phyloP scores from a whole-genome alignment of 345 rosid species.

The Rhodamnia rubescens region DNA sequence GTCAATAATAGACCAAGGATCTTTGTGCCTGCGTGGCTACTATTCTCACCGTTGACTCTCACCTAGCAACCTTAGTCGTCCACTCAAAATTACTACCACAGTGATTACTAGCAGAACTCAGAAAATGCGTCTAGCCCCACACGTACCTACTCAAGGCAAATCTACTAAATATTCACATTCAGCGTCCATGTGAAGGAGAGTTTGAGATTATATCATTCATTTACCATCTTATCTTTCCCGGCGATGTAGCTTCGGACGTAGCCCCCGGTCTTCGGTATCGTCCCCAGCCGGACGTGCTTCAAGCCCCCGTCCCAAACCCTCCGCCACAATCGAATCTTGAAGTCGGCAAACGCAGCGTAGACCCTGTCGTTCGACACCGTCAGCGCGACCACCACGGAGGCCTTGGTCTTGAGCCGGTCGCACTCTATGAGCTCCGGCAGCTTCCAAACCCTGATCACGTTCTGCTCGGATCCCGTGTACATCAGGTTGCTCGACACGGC shows the following conservation, averaged over 20 bases:
- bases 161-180: not conserved
- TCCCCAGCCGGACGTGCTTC: conserved; percentile 31
- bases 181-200: not conserved
- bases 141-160: not conserved
- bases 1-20: no score
- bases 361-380: conserved; percentile 24
- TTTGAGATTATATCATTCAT: not conserved
- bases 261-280: conserved; percentile 23
- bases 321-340: conserved; percentile 39
- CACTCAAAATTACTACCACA: no score
- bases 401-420: conserved; percentile 30
- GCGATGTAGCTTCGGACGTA: conserved; percentile 29
- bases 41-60: not conserved
- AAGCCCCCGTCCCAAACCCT: conserved; percentile 29
- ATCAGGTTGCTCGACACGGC: conserved; percentile 20
- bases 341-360: conserved; percentile 36
- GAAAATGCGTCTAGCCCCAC: not conserved
- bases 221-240: conserved; percentile 40
- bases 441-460: conserved; percentile 35
- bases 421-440: conserved; percentile 38
- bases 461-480: conserved; percentile 36
- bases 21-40: not conserved
- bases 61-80: no score
- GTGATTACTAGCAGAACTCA: not conserved
- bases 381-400: conserved; percentile 22